Percentiles rank a stretch among this genome's conserved stretches.
These are phyloP conservation scores for Pharus latifolius DNA, from an alignment of 176 grass and related monocot genomes.

Conservation along the genomic window DNA sequence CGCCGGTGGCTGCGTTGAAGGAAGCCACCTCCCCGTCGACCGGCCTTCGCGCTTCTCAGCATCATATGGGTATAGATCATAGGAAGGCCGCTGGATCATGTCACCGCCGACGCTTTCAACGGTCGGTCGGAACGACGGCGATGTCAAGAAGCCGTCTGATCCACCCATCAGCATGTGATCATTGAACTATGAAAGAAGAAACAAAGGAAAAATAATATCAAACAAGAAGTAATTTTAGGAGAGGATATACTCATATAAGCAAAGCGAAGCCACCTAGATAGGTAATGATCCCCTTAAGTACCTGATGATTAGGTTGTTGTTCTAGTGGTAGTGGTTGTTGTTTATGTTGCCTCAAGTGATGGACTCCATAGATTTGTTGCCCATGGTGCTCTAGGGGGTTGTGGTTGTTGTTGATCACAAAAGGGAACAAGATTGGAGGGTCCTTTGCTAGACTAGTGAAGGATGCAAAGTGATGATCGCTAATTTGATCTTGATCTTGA, in stretches of 20 bases:
- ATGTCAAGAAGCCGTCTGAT: conserved; percentile 21
- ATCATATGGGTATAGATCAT: conserved; percentile 36
- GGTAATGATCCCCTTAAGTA: conserved; percentile 19
- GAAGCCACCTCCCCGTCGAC: conserved; percentile 37
- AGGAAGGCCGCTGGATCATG: conserved; percentile 35
- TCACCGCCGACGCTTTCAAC: conserved; percentile 41
- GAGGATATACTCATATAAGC: neutral
- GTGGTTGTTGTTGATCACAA: conserved; percentile 37
- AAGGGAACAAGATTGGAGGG: conserved; percentile 45
- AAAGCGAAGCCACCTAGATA: neutral
- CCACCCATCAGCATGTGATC: conserved; percentile 34
- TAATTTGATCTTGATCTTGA: no score
- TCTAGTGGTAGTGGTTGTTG: no score
- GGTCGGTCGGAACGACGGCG: conserved; percentile 10
- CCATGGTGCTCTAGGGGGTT: conserved; percentile 27
- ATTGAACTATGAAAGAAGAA: conserved; percentile 35
- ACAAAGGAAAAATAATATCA: neutral
- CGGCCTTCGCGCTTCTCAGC: neutral
- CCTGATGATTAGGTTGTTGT: conserved; percentile 34
- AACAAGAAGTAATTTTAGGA: neutral
- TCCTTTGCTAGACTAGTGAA: conserved; percentile 52
- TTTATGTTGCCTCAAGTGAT: conserved; percentile 29
- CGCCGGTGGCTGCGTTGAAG: conserved; percentile 4
- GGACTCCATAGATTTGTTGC: conserved; percentile 28
- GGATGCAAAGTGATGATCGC: conserved; percentile 36